These are phyloP conservation scores for Entoloma clypeatum DNA, from an alignment of 1,284 basidiomycete species.

Conservation along the genomic window DNA sequence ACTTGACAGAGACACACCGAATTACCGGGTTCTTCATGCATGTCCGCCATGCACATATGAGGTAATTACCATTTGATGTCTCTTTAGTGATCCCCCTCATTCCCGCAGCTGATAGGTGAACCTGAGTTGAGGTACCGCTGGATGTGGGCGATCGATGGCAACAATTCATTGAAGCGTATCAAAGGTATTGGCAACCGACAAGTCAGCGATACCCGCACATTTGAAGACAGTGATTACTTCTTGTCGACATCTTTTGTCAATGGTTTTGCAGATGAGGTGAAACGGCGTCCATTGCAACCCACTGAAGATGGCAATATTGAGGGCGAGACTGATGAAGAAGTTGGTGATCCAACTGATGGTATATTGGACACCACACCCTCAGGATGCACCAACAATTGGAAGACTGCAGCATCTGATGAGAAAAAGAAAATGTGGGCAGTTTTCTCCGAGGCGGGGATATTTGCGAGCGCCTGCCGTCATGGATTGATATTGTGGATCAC, in stretches of 20 bases:
- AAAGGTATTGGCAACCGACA: slow-evolving; percentile 12
- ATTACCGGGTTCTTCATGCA: slow-evolving; percentile 22
- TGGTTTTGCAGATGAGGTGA: slow-evolving; percentile 23
- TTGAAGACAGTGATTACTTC: slow-evolving; percentile 23
- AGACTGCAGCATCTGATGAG: slow-evolving; percentile 22
- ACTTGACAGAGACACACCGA: slow-evolving; percentile 17
- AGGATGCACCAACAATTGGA: slow-evolving; percentile 23
- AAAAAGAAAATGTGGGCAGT: slow-evolving; percentile 29
- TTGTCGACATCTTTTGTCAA: slow-evolving; percentile 22
- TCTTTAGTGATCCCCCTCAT: not conserved
- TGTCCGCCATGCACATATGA: slow-evolving; percentile 27
- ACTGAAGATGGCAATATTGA: no score
- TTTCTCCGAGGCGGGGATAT: slow-evolving; percentile 32
- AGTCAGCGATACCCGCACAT: slow-evolving; percentile 19
- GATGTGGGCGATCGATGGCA: slow-evolving; percentile 25
- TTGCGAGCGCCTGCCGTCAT: slow-evolving; percentile 31
- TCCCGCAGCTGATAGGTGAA: slow-evolving; percentile 22
- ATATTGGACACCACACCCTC: not conserved
- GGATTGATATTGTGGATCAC: slow-evolving; percentile 28
- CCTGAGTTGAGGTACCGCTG: slow-evolving; percentile 13
- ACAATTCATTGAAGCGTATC: slow-evolving; percentile 25
- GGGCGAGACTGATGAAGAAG: not conserved
- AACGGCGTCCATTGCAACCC: slow-evolving; percentile 2
- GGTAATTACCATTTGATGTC: slow-evolving; percentile 10
- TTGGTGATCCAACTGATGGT: slow-evolving; percentile 10